Percentiles rank a stretch among this genome's conserved stretches.
Evolutionary conservation across 495 filamentous ascomycete species (phyloP).

Genomic region (Lophiotrema nucula): DNA sequence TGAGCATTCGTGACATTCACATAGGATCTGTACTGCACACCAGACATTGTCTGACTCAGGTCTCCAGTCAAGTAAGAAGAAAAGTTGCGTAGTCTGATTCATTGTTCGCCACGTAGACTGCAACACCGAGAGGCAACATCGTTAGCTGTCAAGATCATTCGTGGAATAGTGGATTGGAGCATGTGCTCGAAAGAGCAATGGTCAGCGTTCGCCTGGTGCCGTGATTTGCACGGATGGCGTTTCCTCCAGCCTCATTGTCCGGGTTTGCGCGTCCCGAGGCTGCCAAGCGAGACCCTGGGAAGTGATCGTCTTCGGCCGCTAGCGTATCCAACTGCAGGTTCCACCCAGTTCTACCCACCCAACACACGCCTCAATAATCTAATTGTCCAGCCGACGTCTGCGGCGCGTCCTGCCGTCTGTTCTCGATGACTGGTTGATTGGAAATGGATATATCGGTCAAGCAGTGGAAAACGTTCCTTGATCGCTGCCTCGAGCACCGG

Average conservation of each 20-base stretch:
- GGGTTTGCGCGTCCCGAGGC: too few species aligned
- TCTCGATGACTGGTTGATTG: slow-evolving; percentile 1
- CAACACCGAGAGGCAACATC: too few species aligned
- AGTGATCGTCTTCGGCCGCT: slow-evolving; percentile 1
- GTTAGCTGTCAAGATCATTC: too few species aligned
- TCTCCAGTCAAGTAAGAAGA: too few species aligned
- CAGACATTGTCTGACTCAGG: too few species aligned
- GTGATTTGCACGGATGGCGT: neutral
- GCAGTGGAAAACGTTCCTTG: slow-evolving; percentile 52
- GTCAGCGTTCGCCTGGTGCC: neutral
- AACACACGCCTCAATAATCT: slow-evolving; percentile 27
- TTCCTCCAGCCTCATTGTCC: neutral
- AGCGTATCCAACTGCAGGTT: neutral
- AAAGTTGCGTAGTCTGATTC: too few species aligned
- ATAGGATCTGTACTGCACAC: too few species aligned
- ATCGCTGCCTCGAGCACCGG: slow-evolving; percentile 47
- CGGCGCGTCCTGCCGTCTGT: slow-evolving; percentile 16
- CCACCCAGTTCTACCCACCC: slow-evolving; percentile 10
- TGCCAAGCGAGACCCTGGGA: slow-evolving; percentile 16
- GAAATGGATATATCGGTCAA: slow-evolving; percentile 30
- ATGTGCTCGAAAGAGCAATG: too few species aligned
- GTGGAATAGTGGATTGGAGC: too few species aligned
- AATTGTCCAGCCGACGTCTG: neutral
- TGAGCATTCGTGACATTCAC: too few species aligned
- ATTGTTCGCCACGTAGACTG: too few species aligned